phyloP scores from a whole-genome alignment of 345 rosid species.

The Anastatica hierochuntica region DNA sequence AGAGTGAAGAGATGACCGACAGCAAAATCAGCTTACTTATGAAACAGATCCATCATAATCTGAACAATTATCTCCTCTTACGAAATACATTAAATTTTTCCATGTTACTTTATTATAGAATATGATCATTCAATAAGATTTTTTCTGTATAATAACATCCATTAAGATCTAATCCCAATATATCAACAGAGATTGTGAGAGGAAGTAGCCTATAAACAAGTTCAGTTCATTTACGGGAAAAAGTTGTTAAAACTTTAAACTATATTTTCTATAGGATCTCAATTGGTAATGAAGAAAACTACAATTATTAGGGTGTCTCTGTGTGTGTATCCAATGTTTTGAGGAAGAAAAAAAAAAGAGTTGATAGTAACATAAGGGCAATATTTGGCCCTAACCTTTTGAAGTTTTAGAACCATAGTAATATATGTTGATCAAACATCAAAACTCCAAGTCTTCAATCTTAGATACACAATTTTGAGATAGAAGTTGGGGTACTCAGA shows the following conservation, averaged over 20 bases:
- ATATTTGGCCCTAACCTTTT: neutral
- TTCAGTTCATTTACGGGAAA: too few relatives aligned
- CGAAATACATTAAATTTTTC: neutral
- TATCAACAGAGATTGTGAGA: too few relatives aligned
- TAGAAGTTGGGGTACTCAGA: neutral
- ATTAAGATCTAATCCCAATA: neutral
- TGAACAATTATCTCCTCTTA: neutral
- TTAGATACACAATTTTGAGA: neutral
- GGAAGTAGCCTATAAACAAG: too few relatives aligned
- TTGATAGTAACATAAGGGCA: neutral
- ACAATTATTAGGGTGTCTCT: neutral
- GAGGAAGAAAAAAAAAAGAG: neutral
- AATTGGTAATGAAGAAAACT: neutral
- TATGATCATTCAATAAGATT: neutral
- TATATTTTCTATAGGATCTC: neutral
- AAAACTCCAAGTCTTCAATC: neutral
- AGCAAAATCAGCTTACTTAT: constrained; percentile 13
- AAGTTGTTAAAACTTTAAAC: neutral
- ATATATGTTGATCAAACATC: constrained; percentile 8
- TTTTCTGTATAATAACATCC: neutral
- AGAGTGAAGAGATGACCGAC: constrained; percentile 20
- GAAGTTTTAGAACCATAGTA: neutral
- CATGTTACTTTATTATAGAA: neutral
- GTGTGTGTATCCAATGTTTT: constrained; percentile 14
- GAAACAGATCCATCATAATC: constrained; percentile 4